These are phyloP conservation scores for Epichloe amarillans DNA, from an alignment of 2,329 filamentous ascomycete species.

Conservation along the genomic window DNA sequence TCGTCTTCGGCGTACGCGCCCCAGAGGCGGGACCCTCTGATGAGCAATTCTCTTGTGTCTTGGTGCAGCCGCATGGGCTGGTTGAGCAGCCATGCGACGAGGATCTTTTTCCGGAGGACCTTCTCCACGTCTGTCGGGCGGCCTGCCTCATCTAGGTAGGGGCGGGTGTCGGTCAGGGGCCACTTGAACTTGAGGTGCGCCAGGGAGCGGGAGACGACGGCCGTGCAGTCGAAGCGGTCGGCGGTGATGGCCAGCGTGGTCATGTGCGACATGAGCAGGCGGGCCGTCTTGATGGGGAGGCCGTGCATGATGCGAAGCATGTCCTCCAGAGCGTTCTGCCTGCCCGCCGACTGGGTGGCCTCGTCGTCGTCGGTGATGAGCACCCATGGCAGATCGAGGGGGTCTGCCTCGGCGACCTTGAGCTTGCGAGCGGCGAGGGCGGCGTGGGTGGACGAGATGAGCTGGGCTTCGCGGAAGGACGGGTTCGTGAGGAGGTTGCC, in stretches of 20 bases:
- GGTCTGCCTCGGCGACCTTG: slow-evolving; percentile 33
- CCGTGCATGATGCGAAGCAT: slow-evolving; percentile 55
- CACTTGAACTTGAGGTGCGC: slow-evolving; percentile 39
- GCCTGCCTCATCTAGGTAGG: slow-evolving; percentile 24
- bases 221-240: slow-evolving; percentile 57
- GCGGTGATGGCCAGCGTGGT: slow-evolving; percentile 57
- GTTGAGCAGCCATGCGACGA: slow-evolving; percentile 53
- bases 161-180: slow-evolving; percentile 31
- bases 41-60: slow-evolving; percentile 51
- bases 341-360: slow-evolving; percentile 45
- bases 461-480: slow-evolving; percentile 48
- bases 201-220: slow-evolving; percentile 40
- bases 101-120: slow-evolving; percentile 52
- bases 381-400: slow-evolving; percentile 46
- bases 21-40: slow-evolving; percentile 51
- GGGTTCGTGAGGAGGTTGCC: slow-evolving; percentile 49
- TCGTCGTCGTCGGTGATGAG: slow-evolving; percentile 55
- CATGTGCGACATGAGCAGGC: slow-evolving; percentile 45
- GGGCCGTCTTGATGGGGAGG: slow-evolving; percentile 23
- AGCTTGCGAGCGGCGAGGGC: slow-evolving; percentile 33
- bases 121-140: slow-evolving; percentile 42
- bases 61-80: slow-evolving; percentile 45
- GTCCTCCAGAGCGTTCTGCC: slow-evolving; percentile 52
- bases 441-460: slow-evolving; percentile 37
- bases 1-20: slow-evolving; percentile 20